A percentile compares a stretch with the other conserved stretches of the same genome.
Conservation (phyloP, 805 yeast species). For the Hanseniaspora thailandica region DNA sequence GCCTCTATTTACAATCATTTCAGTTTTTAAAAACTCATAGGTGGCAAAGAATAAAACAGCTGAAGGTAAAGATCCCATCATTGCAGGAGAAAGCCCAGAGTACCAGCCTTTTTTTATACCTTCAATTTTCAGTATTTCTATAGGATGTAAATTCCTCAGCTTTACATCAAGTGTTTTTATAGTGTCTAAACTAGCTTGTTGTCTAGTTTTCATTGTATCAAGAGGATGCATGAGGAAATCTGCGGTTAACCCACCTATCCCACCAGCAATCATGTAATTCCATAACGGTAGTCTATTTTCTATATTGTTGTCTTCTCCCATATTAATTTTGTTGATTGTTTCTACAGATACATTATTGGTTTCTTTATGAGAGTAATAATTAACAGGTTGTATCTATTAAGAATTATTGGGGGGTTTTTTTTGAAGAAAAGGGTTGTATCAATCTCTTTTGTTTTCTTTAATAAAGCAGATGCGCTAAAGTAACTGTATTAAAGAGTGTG, state of each 20-base stretch:
- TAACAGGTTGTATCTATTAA: not conserved
- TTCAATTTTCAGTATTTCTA: conserved; percentile 68
- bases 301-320: not conserved
- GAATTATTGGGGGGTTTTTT: not conserved
- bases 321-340: not conserved
- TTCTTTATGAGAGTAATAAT: not conserved
- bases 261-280: conserved; percentile 76
- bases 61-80: conserved; percentile 85
- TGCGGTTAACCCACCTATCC: conserved; percentile 86
- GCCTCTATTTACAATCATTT: conserved; percentile 48
- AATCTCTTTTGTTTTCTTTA: no score
- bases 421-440: not conserved
- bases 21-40: conserved; percentile 70
- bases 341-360: conserved; percentile 2
- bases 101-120: conserved; percentile 77
- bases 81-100: conserved; percentile 86
- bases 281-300: conserved; percentile 31
- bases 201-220: conserved; percentile 93
- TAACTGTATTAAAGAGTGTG: no score
- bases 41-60: conserved; percentile 90
- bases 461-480: no score
- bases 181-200: conserved; percentile 51
- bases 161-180: conserved; percentile 12
- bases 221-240: conserved; percentile 89
- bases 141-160: conserved; percentile 15